Conservation (phyloP, 164 flowering plant species). For the Magnolia sinica region DNA sequence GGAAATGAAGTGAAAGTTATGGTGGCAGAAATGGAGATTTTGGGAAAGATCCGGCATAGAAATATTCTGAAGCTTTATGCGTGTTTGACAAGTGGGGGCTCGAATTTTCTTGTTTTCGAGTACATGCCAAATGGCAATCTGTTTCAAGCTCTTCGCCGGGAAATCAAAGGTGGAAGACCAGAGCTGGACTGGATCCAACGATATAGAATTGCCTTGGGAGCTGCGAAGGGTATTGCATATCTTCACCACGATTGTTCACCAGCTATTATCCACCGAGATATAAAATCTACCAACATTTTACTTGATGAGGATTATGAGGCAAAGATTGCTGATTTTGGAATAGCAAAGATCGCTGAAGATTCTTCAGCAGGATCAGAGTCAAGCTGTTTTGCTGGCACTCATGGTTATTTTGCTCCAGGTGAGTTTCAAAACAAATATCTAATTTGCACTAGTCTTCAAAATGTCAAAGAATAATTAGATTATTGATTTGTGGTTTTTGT, state of each 20-base stretch:
- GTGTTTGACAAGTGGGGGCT: slow-evolving; percentile 52
- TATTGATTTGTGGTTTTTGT: neutral
- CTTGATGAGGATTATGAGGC: slow-evolving; percentile 80
- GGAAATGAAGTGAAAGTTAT: slow-evolving; percentile 50
- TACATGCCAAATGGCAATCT: slow-evolving; percentile 83
- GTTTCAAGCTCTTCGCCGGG: slow-evolving; percentile 58
- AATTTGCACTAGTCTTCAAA: neutral
- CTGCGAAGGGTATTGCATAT: slow-evolving; percentile 86
- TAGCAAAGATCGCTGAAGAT: slow-evolving; percentile 55
- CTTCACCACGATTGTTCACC: slow-evolving; percentile 91
- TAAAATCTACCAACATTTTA: slow-evolving; percentile 82
- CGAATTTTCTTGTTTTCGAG: slow-evolving; percentile 71
- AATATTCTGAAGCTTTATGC: slow-evolving; percentile 86
- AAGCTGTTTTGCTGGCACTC: slow-evolving; percentile 77
- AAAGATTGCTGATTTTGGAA: slow-evolving; percentile 91
- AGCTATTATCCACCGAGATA: slow-evolving; percentile 80
- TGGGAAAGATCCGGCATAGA: slow-evolving; percentile 77
- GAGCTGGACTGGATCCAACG: slow-evolving; percentile 79
- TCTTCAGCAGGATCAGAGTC: slow-evolving; percentile 30
- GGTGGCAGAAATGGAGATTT: slow-evolving; percentile 70
- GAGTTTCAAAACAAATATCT: slow-evolving; percentile 17
- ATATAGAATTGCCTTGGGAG: slow-evolving; percentile 73
- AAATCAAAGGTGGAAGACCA: slow-evolving; percentile 43
- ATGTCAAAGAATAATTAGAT: neutral
- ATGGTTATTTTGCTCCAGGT: slow-evolving; percentile 98